Conservation (phyloP, 1,284 basidiomycete species). For the Clitocybe nebularis region DNA sequence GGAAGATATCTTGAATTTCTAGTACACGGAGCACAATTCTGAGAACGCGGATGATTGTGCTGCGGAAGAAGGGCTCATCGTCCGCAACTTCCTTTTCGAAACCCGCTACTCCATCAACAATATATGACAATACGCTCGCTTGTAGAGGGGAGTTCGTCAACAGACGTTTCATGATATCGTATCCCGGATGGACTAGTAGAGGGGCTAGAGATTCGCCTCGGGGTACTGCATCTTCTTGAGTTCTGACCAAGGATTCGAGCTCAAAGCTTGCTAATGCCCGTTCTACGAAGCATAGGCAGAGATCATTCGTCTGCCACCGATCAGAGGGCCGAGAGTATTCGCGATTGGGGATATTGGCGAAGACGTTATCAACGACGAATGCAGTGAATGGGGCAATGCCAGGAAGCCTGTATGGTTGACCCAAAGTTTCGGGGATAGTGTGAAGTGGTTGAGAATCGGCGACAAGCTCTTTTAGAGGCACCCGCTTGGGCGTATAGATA, state of each 20-base stretch:
- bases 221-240: slow-evolving; percentile 44
- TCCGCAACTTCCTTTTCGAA: slow-evolving; percentile 69
- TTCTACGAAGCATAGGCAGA: slow-evolving; percentile 84
- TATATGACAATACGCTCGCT: slow-evolving; percentile 68
- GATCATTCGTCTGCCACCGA: slow-evolving; percentile 84
- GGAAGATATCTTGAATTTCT: slow-evolving; percentile 85
- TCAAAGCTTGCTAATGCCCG: slow-evolving; percentile 80
- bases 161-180: slow-evolving; percentile 79
- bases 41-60: slow-evolving; percentile 77
- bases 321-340: slow-evolving; percentile 77
- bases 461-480: slow-evolving; percentile 56
- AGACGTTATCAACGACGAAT: slow-evolving; percentile 89
- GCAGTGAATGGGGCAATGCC: slow-evolving; percentile 76
- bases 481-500: slow-evolving; percentile 71
- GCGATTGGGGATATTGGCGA: slow-evolving; percentile 64
- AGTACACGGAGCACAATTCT: slow-evolving; percentile 82
- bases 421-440: slow-evolving; percentile 75
- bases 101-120: slow-evolving; percentile 73
- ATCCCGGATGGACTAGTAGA: slow-evolving; percentile 80
- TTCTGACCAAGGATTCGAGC: slow-evolving; percentile 58
- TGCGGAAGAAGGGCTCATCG: slow-evolving; percentile 68
- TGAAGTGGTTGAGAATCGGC: slow-evolving; percentile 59
- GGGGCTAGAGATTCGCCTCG: slow-evolving; percentile 51
- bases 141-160: slow-evolving; percentile 74
- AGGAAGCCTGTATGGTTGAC: slow-evolving; percentile 69